These are phyloP conservation scores for Talaromyces pinophilus DNA, from an alignment of 2,329 filamentous ascomycete species.

Conservation along the genomic window DNA sequence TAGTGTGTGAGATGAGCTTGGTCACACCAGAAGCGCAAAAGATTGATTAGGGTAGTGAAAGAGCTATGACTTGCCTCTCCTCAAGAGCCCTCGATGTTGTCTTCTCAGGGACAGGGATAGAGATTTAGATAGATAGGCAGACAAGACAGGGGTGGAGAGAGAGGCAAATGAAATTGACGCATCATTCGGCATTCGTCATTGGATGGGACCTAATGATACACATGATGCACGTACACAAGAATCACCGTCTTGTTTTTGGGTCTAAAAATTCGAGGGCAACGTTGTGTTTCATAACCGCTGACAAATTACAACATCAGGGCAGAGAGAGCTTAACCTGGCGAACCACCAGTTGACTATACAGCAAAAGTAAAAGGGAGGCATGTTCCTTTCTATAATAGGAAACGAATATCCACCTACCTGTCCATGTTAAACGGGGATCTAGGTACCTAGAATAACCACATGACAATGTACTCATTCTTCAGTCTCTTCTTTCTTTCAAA, in stretches of 20 bases:
- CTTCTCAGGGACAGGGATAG: background rate
- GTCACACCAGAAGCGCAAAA: background rate
- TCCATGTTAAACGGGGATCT: background rate
- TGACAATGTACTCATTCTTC: background rate
- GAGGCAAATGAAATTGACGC: constrained; percentile 2
- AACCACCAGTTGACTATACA: background rate
- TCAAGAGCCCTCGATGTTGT: constrained; percentile 1
- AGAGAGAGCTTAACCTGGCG: background rate
- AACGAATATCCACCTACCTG: background rate
- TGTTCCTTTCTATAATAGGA: background rate
- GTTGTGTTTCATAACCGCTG: constrained; percentile 11
- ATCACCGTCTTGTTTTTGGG: constrained; percentile 2
- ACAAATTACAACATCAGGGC: background rate
- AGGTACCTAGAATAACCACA: background rate
- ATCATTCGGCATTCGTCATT: background rate
- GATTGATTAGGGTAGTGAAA: background rate
- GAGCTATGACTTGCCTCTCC: background rate
- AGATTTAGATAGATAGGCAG: background rate
- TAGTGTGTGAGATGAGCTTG: background rate
- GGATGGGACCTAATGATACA: background rate
- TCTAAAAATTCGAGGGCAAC: constrained; percentile 10
- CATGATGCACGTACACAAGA: background rate
- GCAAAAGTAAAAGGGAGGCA: background rate
- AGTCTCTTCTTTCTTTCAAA: background rate
- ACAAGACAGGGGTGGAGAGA: background rate